Base-by-base conservation (phyloP, 78 protist species). In the Pelomyxa schiedti region DNA sequence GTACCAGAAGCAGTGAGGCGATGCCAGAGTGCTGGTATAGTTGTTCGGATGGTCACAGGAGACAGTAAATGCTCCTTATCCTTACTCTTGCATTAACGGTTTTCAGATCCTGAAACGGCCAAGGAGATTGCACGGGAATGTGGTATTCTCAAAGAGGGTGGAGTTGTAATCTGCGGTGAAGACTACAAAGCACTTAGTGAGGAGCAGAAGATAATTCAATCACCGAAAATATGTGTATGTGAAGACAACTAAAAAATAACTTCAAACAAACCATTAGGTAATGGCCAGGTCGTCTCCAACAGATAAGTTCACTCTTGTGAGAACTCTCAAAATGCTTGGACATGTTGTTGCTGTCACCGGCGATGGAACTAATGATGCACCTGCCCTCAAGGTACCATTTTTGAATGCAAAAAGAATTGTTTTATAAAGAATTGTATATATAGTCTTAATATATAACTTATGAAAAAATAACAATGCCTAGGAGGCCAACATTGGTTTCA, bases 1-100 rank as follows among this genome's bases (percentile, higher is more conserved):
- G 6, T 70, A 7, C 74, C 35, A 6, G 38, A 6, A 24, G 64
- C 6, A 37, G 69, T 90, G 66, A 39, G 0, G 39, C 7, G 39
- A 52, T 83, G 89, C 82, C 30, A 69, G 6, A 5, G 2, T 5
- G 93, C 96, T 28, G 89, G 89, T 4, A 77, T 72, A 4, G 39
- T 39, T 26, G 96, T 95, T 66, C 74, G 86, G 72, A 97, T 97
- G 98, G 97, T 94, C 26, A 97, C 98, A 24, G 99, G 99, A 29
- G 99, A 97, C 73, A 97, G 95, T 76, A 92, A 97, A 22, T 71
- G 65, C 75, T 96, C 99, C 4, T 98, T 98, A 28, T 76, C 35
- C 28, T 95, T 96, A 42, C 93, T 95, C 74, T 96, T 95, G 6
- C 32, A 66, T 43, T 47, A 83, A 66, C 76, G 72, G 30, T 79